Evolutionary conservation across 139 green algal species (phyloP).

Genomic region (Coccomyxa sp.): DNA sequence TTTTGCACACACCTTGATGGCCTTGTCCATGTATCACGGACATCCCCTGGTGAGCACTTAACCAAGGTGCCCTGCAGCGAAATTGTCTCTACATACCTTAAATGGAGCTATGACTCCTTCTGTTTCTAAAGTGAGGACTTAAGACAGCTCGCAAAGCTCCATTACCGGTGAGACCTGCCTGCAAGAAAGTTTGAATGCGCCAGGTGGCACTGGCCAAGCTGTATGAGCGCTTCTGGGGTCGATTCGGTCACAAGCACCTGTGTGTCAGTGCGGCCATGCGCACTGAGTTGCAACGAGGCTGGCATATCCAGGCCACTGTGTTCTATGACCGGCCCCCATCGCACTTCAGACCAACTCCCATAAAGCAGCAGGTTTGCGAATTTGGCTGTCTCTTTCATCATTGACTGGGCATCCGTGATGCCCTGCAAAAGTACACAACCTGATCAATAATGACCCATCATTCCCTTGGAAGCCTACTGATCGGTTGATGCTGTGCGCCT

Average conservation of each 20-base stretch:
- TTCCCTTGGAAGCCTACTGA: too few relatives aligned
- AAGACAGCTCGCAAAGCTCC: too few relatives aligned
- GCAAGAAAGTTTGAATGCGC: neutral
- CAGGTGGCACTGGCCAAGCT: slow-evolving; percentile 50
- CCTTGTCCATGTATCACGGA: slow-evolving; percentile 46
- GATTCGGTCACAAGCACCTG: slow-evolving; percentile 47
- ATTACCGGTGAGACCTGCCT: too few relatives aligned
- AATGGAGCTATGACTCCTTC: too few relatives aligned
- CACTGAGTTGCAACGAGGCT: slow-evolving; percentile 54
- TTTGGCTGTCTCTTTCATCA: neutral
- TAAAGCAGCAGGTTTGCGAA: slow-evolving; percentile 7
- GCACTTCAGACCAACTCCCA: slow-evolving; percentile 56
- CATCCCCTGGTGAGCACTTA: slow-evolving; percentile 41
- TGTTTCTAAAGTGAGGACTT: too few relatives aligned
- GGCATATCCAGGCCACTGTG: slow-evolving; percentile 70
- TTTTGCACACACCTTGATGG: slow-evolving; percentile 86
- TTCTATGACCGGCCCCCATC: slow-evolving; percentile 83
- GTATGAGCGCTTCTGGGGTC: slow-evolving; percentile 63
- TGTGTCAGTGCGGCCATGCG: slow-evolving; percentile 86
- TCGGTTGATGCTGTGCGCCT: too few relatives aligned
- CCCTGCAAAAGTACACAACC: too few relatives aligned
- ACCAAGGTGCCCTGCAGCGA: neutral
- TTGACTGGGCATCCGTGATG: too few relatives aligned
- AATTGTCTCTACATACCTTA: too few relatives aligned
- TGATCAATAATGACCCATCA: too few relatives aligned